Evolutionary conservation across 495 filamentous ascomycete species (phyloP).

Genomic region (Achaetomiella virescens): DNA sequence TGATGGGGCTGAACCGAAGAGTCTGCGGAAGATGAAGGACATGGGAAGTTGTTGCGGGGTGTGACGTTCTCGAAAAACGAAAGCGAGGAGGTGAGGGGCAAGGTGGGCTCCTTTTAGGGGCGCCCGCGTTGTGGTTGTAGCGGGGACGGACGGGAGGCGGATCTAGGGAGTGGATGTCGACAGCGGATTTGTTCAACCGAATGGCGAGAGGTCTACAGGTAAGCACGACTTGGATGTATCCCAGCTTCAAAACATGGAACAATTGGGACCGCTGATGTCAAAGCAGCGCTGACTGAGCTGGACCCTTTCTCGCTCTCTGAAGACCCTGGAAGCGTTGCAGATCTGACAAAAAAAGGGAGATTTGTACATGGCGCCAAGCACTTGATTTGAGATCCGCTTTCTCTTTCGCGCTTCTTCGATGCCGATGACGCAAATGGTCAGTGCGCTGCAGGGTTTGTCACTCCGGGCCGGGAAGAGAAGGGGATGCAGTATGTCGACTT

Average conservation of each 20-base stretch:
- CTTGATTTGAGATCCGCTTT: constrained; percentile 12
- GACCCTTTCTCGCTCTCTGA: not conserved
- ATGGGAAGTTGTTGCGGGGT: constrained; percentile 44
- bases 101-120: constrained; percentile 12
- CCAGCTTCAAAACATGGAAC: not conserved
- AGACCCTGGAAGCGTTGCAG: not conserved
- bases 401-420: not conserved
- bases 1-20: constrained; percentile 57
- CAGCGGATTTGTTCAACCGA: constrained; percentile 6
- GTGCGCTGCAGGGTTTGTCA: not conserved
- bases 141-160: not conserved
- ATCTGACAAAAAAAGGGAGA: not conserved
- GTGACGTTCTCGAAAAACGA: constrained; percentile 12
- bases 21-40: constrained; percentile 72
- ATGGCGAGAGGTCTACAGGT: not conserved
- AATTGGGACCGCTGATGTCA: not conserved
- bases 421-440: constrained; percentile 17
- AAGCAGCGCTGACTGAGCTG: not conserved
- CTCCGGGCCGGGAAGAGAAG: too few species aligned
- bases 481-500: too few species aligned
- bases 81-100: constrained; percentile 6
- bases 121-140: not conserved
- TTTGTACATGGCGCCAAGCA: constrained; percentile 5
- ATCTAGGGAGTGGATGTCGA: not conserved
- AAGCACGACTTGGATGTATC: not conserved